Percentiles rank a stretch among this genome's conserved stretches.
Evolutionary conservation across 305 asterid species (phyloP).

Genomic region (Rubia tinctorum): DNA sequence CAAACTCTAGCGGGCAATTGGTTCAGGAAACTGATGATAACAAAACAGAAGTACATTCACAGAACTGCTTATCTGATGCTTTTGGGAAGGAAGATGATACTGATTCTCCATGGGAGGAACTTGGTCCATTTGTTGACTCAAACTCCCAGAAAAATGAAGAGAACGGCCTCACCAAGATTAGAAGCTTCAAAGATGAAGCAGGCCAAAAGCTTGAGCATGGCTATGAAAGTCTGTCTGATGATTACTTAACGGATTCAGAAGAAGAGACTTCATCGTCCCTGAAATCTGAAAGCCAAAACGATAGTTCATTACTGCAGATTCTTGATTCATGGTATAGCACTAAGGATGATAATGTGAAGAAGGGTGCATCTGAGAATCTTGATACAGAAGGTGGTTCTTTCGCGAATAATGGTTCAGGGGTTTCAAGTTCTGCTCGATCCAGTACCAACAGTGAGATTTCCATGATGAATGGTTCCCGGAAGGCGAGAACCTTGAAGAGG

Average conservation of each 20-base stretch:
- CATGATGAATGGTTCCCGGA: constrained; percentile 16
- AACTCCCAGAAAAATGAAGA: constrained; percentile 29
- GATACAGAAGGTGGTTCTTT: constrained; percentile 20
- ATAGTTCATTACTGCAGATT: constrained; percentile 59
- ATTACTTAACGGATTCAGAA: constrained; percentile 60
- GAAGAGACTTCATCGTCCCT: constrained; percentile 36
- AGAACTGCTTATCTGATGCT: constrained; percentile 26
- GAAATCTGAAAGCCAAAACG: constrained; percentile 25
- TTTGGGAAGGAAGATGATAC: constrained; percentile 42
- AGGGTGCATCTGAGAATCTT: constrained; percentile 18
- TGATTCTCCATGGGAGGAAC: constrained; percentile 80
- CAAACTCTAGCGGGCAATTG: constrained; percentile 16
- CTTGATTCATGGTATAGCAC: constrained; percentile 59
- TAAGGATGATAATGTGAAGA: constrained; percentile 27
- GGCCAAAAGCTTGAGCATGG: constrained; percentile 23
- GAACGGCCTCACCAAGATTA: constrained; percentile 14
- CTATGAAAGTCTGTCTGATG: constrained; percentile 50
- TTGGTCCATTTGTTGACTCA: constrained; percentile 57
- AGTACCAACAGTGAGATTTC: constrained; percentile 20
- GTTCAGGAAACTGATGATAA: constrained; percentile 25
- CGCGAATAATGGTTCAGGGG: constrained; percentile 14
- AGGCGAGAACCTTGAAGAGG: constrained; percentile 36
- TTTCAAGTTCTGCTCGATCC: constrained; percentile 19
- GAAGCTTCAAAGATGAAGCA: constrained; percentile 26
- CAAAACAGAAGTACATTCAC: constrained; percentile 19